Base-by-base conservation (phyloP, 2,329 filamentous ascomycete species). In the Annulohypoxylon truncatum region DNA sequence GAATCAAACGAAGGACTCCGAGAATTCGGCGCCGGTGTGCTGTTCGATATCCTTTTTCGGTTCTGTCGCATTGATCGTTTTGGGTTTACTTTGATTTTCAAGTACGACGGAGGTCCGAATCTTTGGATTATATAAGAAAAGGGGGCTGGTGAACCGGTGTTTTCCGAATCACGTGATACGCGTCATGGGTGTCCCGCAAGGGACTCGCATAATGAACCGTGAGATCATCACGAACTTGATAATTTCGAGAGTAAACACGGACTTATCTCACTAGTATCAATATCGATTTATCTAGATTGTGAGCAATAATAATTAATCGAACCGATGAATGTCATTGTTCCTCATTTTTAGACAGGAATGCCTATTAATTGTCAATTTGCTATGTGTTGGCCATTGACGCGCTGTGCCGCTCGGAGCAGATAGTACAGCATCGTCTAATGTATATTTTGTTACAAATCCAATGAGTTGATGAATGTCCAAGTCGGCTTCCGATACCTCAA, bases 1-100 rank as follows among this genome's bases (percentile, higher is more conserved):
- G 2, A 68, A 68, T 40, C 65, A 70, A 20, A 63, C 56, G 8
- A 12, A 50, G 7, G 38, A 29, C 3, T n/a, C 52, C 7, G 24
- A 35, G 10, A 46, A 15, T 20, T 13, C 58, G 13, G 26, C 35
- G 2, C 28, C 55, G 52, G 28, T 15, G 22, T 15, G n/a, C 8
- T 20, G 20, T 29, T 15, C 29, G 2, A 20, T 26, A 31, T 8
- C 20, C 4, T 22, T 67, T 2, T 51, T 64, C 12, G 22, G n/a
- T 29, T 35, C 52, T 8, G 6, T 66, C 12, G n/a, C 57, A n/a
- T 12, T 64, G 2, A 2, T 28, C 5, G 5, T 53, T 38, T 12
- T 64, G 6, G 8, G 40, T 5, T 8, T 61, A 35, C 6, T 54
- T 22, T 68, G 46, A 60, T n/a, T 28, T n/a, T 4, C 4, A 22